Conservation (phyloP, 1,284 basidiomycete species). For the Anthracocystis panici-leucophaei region DNA sequence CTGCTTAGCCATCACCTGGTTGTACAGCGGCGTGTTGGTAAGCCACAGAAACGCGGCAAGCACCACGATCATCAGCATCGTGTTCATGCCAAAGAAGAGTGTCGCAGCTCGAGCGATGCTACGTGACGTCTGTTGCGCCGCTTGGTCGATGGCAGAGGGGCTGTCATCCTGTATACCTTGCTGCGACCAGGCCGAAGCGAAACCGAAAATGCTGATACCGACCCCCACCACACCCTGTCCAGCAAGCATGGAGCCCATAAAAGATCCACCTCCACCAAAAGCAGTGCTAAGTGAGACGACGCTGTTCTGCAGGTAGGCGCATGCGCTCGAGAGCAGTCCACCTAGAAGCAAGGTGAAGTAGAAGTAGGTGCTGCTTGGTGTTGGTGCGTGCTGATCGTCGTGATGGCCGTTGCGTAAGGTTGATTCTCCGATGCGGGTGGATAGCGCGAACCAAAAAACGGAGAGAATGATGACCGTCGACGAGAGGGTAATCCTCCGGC, state of each 20-base stretch:
- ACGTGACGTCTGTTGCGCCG: conserved; percentile 27
- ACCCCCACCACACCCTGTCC: conserved; percentile 62
- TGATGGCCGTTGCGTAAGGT: conserved; percentile 6
- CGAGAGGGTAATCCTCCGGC: conserved; percentile 37
- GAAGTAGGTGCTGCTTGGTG: conserved; percentile 31
- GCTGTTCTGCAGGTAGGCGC: conserved; percentile 63
- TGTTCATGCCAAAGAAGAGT: conserved; percentile 52
- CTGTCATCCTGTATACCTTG: conserved; percentile 1
- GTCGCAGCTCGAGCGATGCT: conserved; percentile 50
- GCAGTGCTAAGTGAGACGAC: conserved; percentile 61
- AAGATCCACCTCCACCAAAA: conserved; percentile 50
- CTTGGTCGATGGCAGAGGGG: conserved; percentile 7
- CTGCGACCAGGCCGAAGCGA: conserved; percentile 56
- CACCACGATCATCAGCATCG: conserved; percentile 42
- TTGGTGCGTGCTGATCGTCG: not conserved
- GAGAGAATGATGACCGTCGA: conserved; percentile 37
- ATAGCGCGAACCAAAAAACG: conserved; percentile 41
- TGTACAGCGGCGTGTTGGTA: conserved; percentile 37
- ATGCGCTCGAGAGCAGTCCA: conserved; percentile 49
- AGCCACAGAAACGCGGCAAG: conserved; percentile 47
- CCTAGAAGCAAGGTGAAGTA: conserved; percentile 50
- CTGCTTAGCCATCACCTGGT: conserved; percentile 53
- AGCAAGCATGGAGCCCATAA: conserved; percentile 64
- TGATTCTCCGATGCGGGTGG: conserved; percentile 26
- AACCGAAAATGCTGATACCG: conserved; percentile 56